Base-by-base conservation (phyloP, 164 flowering plant genomes). In the Sextonia rubra region DNA sequence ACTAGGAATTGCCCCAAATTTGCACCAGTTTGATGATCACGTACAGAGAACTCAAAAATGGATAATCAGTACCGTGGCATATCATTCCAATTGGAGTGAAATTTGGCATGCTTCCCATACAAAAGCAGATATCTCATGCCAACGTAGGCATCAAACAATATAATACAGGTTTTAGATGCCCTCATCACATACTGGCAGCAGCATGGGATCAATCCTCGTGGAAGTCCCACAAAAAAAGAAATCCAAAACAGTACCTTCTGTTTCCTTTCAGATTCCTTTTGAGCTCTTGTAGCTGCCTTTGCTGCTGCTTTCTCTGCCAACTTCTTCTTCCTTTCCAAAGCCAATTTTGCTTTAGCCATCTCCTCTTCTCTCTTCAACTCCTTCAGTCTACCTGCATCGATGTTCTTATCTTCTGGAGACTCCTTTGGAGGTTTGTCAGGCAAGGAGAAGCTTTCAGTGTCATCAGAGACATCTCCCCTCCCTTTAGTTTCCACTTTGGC, bases 261-360 rank as follows among this genome's bases (percentile, higher is more conserved):
- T 82, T 91, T 93, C 88, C 90, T 91, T 70, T 96, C 97, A 72
- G 97, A 97, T 77, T 91, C 97, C 77, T 91, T 95, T 76, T 93
- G 90, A 74, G 95, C 92, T 78, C 84, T 86, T 22, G 80, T 60
- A 32, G 93, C 93, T 11, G 99, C 99, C 83, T 89, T 93, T 0
- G 85, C 80, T 60, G 83, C 82, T 3, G 84, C 77, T 74, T 82
- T 82, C 70, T 82, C 85, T 6, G 85, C 85, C 75, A 75, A 60
- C 60, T 76, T 81, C 77, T 76, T 83, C 79, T 80, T 83, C 77
- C 82, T 82, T 72, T 88, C 98, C 75, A 82, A 26, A 26, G 98
- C 97, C 73, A 70, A 82, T 83, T 83, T 89, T 47, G 89, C 87
- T 78, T 95, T 95, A 25, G 86, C 98, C 25, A 88, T 86, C 78